Evolutionary conservation across 1,284 basidiomycete species (phyloP).

Genomic region (Trichosporon faecale): DNA sequence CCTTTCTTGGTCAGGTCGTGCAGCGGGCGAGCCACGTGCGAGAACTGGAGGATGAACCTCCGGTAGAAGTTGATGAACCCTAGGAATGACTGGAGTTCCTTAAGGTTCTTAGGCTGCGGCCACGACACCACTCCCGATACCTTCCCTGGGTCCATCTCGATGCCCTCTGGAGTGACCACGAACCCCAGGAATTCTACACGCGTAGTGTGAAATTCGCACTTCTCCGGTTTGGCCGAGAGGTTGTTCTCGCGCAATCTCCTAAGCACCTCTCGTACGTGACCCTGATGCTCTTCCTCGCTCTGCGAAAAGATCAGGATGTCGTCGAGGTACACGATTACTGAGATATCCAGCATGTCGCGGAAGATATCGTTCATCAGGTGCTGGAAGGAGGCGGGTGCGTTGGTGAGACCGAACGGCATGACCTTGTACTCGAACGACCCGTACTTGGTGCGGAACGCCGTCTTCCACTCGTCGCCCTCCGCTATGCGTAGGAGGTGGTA

Average conservation of each 20-base stretch:
- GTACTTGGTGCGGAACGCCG: conserved; percentile 44
- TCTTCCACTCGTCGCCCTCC: conserved; percentile 47
- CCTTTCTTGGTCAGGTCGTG: conserved; percentile 27
- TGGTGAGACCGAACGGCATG: conserved; percentile 54
- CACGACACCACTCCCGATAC: conserved; percentile 47
- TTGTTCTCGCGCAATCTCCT: conserved; percentile 40
- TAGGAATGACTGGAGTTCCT: conserved; percentile 48
- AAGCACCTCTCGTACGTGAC: conserved; percentile 47
- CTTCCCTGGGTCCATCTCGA: conserved; percentile 49
- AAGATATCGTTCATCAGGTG: conserved; percentile 41
- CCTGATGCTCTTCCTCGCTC: conserved; percentile 47
- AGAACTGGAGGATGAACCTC: conserved; percentile 51
- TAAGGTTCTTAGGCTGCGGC: conserved; percentile 47
- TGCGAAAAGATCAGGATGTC: conserved; percentile 54
- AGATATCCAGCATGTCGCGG: conserved; percentile 33
- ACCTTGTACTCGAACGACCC: conserved; percentile 52
- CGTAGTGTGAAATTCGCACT: conserved; percentile 51
- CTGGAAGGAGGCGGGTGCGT: conserved; percentile 51
- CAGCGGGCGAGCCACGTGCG: conserved; percentile 43
- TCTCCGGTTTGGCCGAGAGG: conserved; percentile 51
- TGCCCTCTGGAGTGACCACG: neutral
- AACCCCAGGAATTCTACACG: conserved; percentile 37
- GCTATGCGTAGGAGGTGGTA: conserved; percentile 44
- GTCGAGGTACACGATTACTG: conserved; percentile 48
- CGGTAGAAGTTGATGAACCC: conserved; percentile 53